These are phyloP conservation scores for Dothistroma pini DNA, from an alignment of 2,329 filamentous ascomycete genomes.

Conservation along the genomic window DNA sequence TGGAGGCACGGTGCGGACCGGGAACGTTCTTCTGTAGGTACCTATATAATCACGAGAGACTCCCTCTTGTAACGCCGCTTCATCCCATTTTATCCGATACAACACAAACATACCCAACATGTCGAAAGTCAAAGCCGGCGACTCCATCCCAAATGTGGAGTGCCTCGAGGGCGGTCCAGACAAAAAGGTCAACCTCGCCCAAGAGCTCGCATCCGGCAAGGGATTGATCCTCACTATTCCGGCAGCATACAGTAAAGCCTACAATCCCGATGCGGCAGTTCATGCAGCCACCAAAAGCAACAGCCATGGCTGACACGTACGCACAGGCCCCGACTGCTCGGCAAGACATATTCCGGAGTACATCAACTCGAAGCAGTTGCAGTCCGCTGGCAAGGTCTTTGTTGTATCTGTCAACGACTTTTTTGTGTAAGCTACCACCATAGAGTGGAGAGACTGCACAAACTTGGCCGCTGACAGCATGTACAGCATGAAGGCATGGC, in stretches of 20 bases:
- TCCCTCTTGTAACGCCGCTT: background rate
- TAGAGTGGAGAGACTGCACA: background rate
- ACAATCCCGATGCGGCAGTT: background rate
- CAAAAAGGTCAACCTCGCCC: conserved; percentile 81
- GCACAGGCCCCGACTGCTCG: conserved; percentile 57
- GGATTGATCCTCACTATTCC: conserved; percentile 84
- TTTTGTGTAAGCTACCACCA: conserved; percentile 64
- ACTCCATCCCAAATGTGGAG: conserved; percentile 71
- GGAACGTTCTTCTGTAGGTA: background rate
- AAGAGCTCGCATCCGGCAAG: conserved; percentile 65
- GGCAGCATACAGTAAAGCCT: conserved; percentile 41
- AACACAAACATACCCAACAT: background rate
- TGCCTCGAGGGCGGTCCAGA: conserved; percentile 82
- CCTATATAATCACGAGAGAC: conserved; percentile 3
- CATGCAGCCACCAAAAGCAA: conserved; percentile 5
- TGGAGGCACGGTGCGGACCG: background rate
- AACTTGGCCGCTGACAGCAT: conserved; percentile 4
- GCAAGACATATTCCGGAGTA: conserved; percentile 78
- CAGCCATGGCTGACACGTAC: background rate
- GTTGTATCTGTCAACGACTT: conserved; percentile 92
- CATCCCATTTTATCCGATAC: background rate
- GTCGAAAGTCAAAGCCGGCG: conserved; percentile 65
- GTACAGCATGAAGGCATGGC: conserved; percentile 79
- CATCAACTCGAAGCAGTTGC: conserved; percentile 73
- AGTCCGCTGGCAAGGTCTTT: conserved; percentile 78